phyloP scores from a whole-genome alignment of 495 filamentous ascomycete species.

The Penicillium parvum region DNA sequence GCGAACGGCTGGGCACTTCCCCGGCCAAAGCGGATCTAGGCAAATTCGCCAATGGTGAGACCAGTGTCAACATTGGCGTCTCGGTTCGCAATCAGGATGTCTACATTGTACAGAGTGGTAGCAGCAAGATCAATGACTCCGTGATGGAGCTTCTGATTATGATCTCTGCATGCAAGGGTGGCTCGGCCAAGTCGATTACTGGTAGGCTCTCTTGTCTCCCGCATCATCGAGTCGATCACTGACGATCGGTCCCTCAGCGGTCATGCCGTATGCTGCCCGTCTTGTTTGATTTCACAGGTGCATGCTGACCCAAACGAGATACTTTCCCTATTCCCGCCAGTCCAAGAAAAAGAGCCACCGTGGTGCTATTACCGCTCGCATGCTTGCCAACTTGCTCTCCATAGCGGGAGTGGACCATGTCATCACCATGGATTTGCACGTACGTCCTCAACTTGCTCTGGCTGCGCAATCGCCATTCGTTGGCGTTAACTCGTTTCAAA shows the following conservation, averaged over 20 bases:
- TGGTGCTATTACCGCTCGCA: slow-evolving; percentile 92
- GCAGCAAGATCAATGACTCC: slow-evolving; percentile 93
- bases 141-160: slow-evolving; percentile 99
- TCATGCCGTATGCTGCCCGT: slow-evolving; percentile 67
- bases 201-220: slow-evolving; percentile 53
- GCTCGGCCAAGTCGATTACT: slow-evolving; percentile 95
- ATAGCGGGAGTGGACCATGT: slow-evolving; percentile 96
- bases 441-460: slow-evolving; percentile 28
- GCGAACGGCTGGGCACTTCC: slow-evolving; percentile 63
- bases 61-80: slow-evolving; percentile 85
- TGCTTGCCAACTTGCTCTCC: slow-evolving; percentile 90
- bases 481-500: slow-evolving; percentile 16
- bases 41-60: slow-evolving; percentile 89
- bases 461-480: slow-evolving; percentile 13
- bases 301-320: slow-evolving; percentile 53
- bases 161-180: slow-evolving; percentile 97
- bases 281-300: slow-evolving; percentile 29
- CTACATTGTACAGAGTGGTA: slow-evolving; percentile 97
- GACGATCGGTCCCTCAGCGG: slow-evolving; percentile 57
- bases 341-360: slow-evolving; percentile 98
- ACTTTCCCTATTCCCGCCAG: slow-evolving; percentile 97
- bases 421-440: slow-evolving; percentile 93
- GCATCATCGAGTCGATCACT: slow-evolving; percentile 6
- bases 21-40: slow-evolving; percentile 60
- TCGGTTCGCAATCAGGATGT: slow-evolving; percentile 98